Evolutionary conservation across 1,284 basidiomycete genomes (phyloP).

Genomic region (Lignosus rhinocerotis): DNA sequence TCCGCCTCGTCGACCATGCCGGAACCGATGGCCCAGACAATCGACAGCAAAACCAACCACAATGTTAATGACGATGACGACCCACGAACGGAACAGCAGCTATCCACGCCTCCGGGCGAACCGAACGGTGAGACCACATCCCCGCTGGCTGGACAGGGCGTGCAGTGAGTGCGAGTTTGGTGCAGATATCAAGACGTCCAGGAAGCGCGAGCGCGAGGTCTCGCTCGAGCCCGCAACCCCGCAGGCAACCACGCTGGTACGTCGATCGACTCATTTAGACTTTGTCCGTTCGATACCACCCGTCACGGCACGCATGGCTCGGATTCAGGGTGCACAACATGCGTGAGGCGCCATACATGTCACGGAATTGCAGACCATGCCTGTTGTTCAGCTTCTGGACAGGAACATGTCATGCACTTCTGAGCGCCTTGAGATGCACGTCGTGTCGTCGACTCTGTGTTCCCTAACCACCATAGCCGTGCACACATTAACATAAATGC

Average conservation of each 20-base stretch:
- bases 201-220: slow-evolving; percentile 73
- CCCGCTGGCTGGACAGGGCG: background rate
- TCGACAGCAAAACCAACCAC: slow-evolving; percentile 1
- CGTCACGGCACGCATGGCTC: no score
- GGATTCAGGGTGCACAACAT: no score
- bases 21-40: slow-evolving; percentile 4
- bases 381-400: no score
- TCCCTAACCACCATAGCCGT: slow-evolving; percentile 2
- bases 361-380: no score
- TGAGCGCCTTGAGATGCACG: background rate
- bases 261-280: slow-evolving; percentile 26
- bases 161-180: background rate
- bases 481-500: slow-evolving; percentile 6
- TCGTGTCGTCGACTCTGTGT: background rate
- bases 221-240: slow-evolving; percentile 69
- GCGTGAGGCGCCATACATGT: no score
- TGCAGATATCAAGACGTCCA: slow-evolving; percentile 22
- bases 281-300: slow-evolving; percentile 10
- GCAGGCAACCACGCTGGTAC: slow-evolving; percentile 40
- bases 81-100: background rate
- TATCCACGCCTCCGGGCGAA: slow-evolving; percentile 19
- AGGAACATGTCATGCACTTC: no score
- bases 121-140: slow-evolving; percentile 13
- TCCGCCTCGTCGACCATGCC: background rate
- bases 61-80: slow-evolving; percentile 1